Evolutionary conservation across 2,329 filamentous ascomycete species (phyloP).

Genomic region (Cercospora sp.): DNA sequence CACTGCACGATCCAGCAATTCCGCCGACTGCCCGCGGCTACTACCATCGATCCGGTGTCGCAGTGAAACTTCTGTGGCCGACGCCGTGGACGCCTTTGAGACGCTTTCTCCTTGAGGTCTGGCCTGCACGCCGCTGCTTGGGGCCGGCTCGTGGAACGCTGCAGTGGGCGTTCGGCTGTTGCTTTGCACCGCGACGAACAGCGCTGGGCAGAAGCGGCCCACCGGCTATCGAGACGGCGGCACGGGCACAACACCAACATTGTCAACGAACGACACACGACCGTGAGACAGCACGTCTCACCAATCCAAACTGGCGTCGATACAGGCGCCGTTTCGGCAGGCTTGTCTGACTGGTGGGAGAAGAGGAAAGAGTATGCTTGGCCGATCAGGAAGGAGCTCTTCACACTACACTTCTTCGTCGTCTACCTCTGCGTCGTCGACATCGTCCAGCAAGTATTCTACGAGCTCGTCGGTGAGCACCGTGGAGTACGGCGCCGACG

Average conservation of each 20-base stretch:
- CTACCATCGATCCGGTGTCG: constrained; percentile 4
- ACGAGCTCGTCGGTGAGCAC: constrained; percentile 33
- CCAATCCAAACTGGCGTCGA: constrained; percentile 38
- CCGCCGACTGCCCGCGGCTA: not conserved
- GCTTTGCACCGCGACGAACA: not conserved
- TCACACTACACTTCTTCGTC: constrained; percentile 35
- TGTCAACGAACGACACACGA: constrained; percentile 11
- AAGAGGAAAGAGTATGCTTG: constrained; percentile 30
- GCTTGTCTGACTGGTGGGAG: constrained; percentile 29
- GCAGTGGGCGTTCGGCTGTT: not conserved
- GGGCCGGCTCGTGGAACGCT: not conserved
- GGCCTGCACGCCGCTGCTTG: not conserved
- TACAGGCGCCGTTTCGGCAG: constrained; percentile 37
- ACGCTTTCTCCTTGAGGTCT: not conserved
- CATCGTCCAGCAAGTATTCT: constrained; percentile 28
- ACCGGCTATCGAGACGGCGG: not conserved
- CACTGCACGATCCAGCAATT: not conserved
- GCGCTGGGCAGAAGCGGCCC: not conserved
- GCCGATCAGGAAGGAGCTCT: constrained; percentile 35
- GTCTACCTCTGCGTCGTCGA: constrained; percentile 31
- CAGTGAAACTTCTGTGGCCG: not conserved
- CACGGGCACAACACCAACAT: not conserved
- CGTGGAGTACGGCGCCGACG: constrained; percentile 47
- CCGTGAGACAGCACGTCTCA: constrained; percentile 31
- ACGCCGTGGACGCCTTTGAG: not conserved